A percentile compares a stretch with the other conserved stretches of the same genome.
These are phyloP conservation scores for Cicer chorassanicum DNA, from an alignment of 306 rosid genomes.

Conservation along the genomic window DNA sequence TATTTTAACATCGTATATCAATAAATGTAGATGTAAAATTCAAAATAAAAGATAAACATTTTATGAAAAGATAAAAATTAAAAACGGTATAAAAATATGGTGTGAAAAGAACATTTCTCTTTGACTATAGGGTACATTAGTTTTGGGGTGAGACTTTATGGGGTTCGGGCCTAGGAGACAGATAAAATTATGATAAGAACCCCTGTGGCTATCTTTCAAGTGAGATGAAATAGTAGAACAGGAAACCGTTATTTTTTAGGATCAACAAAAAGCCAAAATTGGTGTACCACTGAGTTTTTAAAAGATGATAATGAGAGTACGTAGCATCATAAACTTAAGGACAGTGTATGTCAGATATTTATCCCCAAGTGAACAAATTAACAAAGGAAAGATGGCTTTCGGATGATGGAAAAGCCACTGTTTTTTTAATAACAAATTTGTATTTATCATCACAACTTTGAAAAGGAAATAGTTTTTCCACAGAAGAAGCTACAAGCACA, in stretches of 20 bases:
- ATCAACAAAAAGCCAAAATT: not conserved
- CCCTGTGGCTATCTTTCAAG: conserved; percentile 33
- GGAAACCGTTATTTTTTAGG: not conserved
- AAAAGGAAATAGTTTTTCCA: not conserved
- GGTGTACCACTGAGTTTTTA: not conserved
- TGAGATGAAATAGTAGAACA: not conserved
- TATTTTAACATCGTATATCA: no score
- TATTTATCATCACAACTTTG: conserved; percentile 1
- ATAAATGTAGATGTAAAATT: no score
- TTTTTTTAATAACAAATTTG: not conserved
- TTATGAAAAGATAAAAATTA: no score
- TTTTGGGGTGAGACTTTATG: no score
- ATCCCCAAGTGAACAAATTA: not conserved
- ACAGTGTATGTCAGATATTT: not conserved
- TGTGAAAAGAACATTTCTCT: no score
- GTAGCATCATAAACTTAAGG: no score
- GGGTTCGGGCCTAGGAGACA: not conserved
- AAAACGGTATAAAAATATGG: no score
- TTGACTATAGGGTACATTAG: no score
- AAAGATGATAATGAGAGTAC: not conserved
- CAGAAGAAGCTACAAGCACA: not conserved
- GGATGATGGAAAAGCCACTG: conserved; percentile 43
- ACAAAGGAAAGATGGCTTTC: conserved; percentile 36
- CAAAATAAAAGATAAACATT: no score
- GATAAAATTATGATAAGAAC: conserved; percentile 22